These are phyloP conservation scores for Pichia deserticola DNA, from an alignment of 805 yeast genomes.

Conservation along the genomic window DNA sequence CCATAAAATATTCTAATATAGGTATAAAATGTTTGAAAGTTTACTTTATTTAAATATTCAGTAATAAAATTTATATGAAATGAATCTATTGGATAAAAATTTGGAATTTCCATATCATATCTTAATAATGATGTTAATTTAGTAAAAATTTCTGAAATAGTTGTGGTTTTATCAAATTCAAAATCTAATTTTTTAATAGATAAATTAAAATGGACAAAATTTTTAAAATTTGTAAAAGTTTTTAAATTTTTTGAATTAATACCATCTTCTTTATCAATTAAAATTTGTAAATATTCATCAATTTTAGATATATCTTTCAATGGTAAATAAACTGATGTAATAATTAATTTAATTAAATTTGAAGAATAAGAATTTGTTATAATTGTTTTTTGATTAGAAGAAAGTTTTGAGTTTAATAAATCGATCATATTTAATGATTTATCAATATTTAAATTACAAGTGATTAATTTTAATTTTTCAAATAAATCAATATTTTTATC, in stretches of 20 bases:
- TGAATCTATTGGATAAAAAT: neutral
- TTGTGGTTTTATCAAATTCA: neutral
- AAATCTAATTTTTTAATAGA: neutral
- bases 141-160: neutral
- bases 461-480: slow-evolving; percentile 1
- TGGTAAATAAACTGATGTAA: neutral
- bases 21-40: neutral
- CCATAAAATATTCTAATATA: neutral
- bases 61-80: slow-evolving; percentile 1
- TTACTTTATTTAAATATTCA: neutral
- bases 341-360: neutral
- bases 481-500: neutral
- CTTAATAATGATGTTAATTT: neutral
- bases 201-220: neutral
- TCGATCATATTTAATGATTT: neutral
- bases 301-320: neutral
- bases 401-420: neutral
- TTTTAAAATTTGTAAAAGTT: neutral
- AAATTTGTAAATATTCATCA: slow-evolving; percentile 1
- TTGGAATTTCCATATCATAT: neutral
- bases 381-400: neutral
- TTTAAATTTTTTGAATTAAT: neutral
- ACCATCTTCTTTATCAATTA: neutral
- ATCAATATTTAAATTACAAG: neutral
- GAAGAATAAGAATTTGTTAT: neutral